Percentiles rank a stretch among this genome's conserved stretches.
These are phyloP conservation scores for Flaveria brownii DNA, from an alignment of 129 eudicot species.

Conservation along the genomic window DNA sequence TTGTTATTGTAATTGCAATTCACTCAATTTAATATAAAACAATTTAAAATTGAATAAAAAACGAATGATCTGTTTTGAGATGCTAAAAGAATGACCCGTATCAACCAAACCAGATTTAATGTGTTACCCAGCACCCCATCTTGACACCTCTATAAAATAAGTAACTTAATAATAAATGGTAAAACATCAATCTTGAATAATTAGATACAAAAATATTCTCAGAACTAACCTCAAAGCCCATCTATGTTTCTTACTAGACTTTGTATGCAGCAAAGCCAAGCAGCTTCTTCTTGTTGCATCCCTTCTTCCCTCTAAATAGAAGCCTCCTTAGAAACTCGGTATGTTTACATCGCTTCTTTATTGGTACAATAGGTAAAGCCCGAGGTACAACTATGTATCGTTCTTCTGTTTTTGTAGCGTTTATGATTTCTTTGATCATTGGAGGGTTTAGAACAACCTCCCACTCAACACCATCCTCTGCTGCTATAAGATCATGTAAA, in stretches of 20 bases:
- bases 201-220: neutral
- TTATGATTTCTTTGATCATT: conserved; percentile 42
- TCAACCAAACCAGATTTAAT: neutral
- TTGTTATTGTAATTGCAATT: no score
- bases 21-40: no score
- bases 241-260: neutral
- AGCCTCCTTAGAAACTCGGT: conserved; percentile 50
- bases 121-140: neutral
- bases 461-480: conserved; percentile 44
- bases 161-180: neutral
- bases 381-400: conserved; percentile 29
- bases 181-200: conserved; percentile 4
- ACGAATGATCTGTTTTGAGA: no score
- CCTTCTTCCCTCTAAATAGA: conserved; percentile 31
- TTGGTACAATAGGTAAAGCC: conserved; percentile 52
- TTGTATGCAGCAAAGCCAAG: conserved; percentile 19
- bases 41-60: no score
- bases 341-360: conserved; percentile 46
- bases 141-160: no score
- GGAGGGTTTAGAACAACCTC: conserved; percentile 33
- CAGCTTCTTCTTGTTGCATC: conserved; percentile 15
- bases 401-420: conserved; percentile 28
- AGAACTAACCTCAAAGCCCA: conserved; percentile 8
- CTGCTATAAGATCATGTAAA: conserved; percentile 66
- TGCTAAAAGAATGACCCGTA: neutral